phyloP scores from a whole-genome alignment of 1,284 basidiomycete genomes.

The Uromyces viciae-fabae region DNA sequence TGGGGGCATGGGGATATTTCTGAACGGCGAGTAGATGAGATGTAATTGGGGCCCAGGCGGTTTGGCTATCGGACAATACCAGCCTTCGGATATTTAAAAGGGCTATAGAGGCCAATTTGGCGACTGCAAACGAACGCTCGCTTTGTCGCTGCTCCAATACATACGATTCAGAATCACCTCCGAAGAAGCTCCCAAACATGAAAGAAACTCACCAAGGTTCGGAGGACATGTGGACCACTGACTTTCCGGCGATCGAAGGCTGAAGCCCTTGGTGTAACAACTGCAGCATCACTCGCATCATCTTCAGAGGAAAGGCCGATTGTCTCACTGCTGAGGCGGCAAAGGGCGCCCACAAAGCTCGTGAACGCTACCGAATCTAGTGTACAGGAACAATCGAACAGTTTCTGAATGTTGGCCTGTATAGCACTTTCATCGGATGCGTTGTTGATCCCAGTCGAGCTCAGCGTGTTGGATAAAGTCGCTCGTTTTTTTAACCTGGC shows the following conservation, averaged over 20 bases:
- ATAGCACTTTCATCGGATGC: slow-evolving; percentile 36
- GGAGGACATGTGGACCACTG: slow-evolving; percentile 76
- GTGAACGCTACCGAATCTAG: slow-evolving; percentile 38
- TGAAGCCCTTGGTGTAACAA: slow-evolving; percentile 46
- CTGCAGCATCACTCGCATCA: slow-evolving; percentile 29
- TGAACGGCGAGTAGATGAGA: slow-evolving; percentile 72
- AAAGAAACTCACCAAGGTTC: slow-evolving; percentile 66
- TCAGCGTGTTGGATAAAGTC: background rate
- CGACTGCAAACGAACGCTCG: slow-evolving; percentile 70
- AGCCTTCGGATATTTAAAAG: slow-evolving; percentile 79
- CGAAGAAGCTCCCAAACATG: background rate
- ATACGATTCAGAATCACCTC: background rate
- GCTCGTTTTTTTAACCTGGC: slow-evolving; percentile 57
- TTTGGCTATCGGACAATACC: slow-evolving; percentile 69
- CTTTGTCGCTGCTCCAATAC: slow-evolving; percentile 47
- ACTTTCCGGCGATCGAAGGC: slow-evolving; percentile 58
- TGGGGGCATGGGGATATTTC: slow-evolving; percentile 65
- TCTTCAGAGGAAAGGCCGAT: slow-evolving; percentile 39
- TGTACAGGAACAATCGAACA: slow-evolving; percentile 41
- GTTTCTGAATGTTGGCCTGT: slow-evolving; percentile 28
- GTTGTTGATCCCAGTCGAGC: background rate
- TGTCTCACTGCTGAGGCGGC: slow-evolving; percentile 49
- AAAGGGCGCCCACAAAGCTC: slow-evolving; percentile 28
- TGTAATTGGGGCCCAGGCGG: slow-evolving; percentile 81
- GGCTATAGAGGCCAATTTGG: slow-evolving; percentile 73